phyloP scores from a whole-genome alignment of 78 protist species.

The Protostelium mycophagum region DNA sequence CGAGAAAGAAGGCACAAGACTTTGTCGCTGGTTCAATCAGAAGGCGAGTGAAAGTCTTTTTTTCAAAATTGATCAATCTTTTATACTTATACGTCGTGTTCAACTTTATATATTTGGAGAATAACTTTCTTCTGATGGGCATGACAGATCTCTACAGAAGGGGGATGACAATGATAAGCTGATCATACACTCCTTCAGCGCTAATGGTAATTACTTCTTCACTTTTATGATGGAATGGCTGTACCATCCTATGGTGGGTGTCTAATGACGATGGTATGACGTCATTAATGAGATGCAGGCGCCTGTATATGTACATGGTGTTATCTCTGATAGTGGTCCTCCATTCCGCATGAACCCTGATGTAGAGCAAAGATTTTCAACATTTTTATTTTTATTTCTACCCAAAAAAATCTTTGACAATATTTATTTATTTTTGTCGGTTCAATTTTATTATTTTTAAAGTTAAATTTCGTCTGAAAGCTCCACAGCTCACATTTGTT shows the following conservation, averaged over 20 bases:
- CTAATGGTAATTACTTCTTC: not conserved
- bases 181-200: not conserved
- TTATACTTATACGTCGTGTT: no score
- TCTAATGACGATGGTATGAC: not conserved
- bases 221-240: not conserved
- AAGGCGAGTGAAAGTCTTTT: not conserved
- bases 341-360: not conserved
- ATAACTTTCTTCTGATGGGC: no score
- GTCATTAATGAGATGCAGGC: not conserved
- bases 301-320: not conserved
- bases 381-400: no score
- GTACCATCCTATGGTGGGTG: not conserved
- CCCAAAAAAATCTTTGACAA: no score
- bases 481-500: no score
- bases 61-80: not conserved
- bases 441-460: no score
- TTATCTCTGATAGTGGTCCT: not conserved
- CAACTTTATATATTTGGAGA: no score
- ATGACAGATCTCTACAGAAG: not conserved
- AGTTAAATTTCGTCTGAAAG: no score
- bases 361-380: not conserved
- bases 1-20: not conserved
- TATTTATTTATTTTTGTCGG: no score
- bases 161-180: not conserved
- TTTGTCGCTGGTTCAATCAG: not conserved